Evolutionary conservation across 768 basidiomycete genomes (phyloP), one percentile per base, ranked within the genome.

Genomic region (Mycena alexandri): DNA sequence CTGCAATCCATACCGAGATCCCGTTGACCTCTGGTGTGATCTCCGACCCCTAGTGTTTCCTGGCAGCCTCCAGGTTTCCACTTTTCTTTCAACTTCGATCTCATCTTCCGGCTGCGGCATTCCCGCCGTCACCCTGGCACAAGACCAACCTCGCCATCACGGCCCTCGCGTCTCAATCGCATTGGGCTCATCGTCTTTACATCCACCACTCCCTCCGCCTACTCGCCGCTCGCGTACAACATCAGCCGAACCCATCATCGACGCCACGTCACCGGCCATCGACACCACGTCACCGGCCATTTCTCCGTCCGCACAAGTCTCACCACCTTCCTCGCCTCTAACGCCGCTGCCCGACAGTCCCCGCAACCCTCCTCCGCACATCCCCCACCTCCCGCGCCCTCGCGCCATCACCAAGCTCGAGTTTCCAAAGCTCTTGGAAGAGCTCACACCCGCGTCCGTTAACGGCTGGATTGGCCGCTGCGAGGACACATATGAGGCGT

Each of bases 251-350:
- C 44, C 46, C 10, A n/a, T 9, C 4, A 3, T 10, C 21, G 33
- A 36, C 43, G n/a, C 58, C 58, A 59, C 58, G 58, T 59, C 58
- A 59, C 19, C n/a, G n/a, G n/a, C n/a, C n/a, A n/a, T n/a, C n/a
- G n/a, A n/a, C n/a, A n/a, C n/a, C n/a, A n/a, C n/a, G n/a, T n/a
- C n/a, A n/a, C n/a, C 53, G n/a, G n/a, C n/a, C n/a, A n/a, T n/a
- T 3, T 47, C 58, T 5, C 10, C 29, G 3, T 34, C 24, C 22
- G n/a, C n/a, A n/a, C n/a, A n/a, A n/a, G n/a, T n/a, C n/a, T n/a
- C n/a, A n/a, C n/a, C n/a, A n/a, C n/a, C n/a, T n/a, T n/a, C n/a
- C n/a, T 38, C 29, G 12, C 44, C 36, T 21, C 46, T 41, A 14
- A 38, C 53, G 9, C 52, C 38, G 1, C 7, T 24, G 36, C n/a